phyloP scores from a whole-genome alignment of 2,329 filamentous ascomycete species.

The Pseudogymnoascus sp. region DNA sequence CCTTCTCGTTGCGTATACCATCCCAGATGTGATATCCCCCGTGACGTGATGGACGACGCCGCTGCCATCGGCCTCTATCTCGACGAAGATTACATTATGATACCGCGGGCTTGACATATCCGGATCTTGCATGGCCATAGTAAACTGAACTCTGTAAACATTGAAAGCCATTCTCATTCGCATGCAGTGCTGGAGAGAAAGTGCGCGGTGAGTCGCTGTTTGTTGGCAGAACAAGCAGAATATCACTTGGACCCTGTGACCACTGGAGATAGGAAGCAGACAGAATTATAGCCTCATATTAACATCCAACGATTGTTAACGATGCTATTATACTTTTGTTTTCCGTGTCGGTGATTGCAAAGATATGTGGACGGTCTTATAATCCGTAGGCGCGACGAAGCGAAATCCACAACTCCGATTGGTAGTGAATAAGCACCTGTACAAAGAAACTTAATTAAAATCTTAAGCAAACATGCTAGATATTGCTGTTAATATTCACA shows the following conservation, averaged over 20 bases:
- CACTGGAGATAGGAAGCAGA: neutral
- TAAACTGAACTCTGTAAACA: conserved; percentile 8
- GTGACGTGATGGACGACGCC: conserved; percentile 5
- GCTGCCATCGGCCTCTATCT: conserved; percentile 9
- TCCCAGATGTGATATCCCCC: conserved; percentile 9
- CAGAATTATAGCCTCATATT: neutral
- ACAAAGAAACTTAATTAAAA: neutral
- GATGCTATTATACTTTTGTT: neutral
- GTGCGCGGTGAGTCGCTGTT: neutral
- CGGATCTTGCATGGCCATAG: conserved; percentile 4
- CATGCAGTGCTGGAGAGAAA: neutral
- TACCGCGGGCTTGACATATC: conserved; percentile 11
- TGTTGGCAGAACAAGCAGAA: neutral
- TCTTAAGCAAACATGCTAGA: neutral
- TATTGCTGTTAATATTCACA: neutral
- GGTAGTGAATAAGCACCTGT: neutral
- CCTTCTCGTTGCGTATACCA: conserved; percentile 3
- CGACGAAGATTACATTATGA: conserved; percentile 11
- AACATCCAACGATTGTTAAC: neutral
- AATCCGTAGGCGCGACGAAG: neutral
- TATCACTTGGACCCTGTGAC: neutral
- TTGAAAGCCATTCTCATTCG: conserved; percentile 10
- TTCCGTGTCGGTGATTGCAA: neutral
- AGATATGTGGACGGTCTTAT: neutral
- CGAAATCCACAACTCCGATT: neutral